A percentile compares a stretch with the other conserved stretches of the same genome.
phyloP scores from a whole-genome alignment of 2,329 filamentous ascomycete species.

The Fusarium camptoceras region DNA sequence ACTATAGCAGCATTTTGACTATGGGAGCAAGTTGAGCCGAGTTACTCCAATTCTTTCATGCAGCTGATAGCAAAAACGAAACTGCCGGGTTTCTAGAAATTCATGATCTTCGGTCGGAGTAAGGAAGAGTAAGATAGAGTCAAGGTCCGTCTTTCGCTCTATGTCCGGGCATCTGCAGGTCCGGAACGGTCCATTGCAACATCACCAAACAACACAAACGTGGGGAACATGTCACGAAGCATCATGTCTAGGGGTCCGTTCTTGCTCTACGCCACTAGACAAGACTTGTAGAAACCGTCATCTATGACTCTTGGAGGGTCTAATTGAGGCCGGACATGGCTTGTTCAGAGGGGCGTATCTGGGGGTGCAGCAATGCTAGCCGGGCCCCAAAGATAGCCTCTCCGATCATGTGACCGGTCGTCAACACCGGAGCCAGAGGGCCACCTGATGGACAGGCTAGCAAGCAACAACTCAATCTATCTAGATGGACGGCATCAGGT shows the following conservation, averaged over 20 bases:
- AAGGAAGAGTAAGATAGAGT: not conserved
- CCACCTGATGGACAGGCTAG: conserved; percentile 29
- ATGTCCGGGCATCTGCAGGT: conserved; percentile 26
- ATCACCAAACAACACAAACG: conserved; percentile 17
- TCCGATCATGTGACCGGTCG: conserved; percentile 37
- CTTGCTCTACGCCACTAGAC: conserved; percentile 8
- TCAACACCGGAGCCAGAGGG: conserved; percentile 17
- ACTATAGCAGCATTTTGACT: not conserved
- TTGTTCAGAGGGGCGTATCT: conserved; percentile 13
- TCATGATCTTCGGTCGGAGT: conserved; percentile 9
- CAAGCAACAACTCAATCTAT: conserved; percentile 38
- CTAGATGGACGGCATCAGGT: conserved; percentile 20
- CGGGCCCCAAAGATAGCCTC: conserved; percentile 33
- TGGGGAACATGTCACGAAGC: conserved; percentile 21
- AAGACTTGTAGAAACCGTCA: conserved; percentile 19
- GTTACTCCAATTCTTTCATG: not conserved
- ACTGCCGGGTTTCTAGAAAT: conserved; percentile 13
- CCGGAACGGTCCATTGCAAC: conserved; percentile 31
- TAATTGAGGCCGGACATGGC: conserved; percentile 36
- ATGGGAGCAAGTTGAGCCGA: conserved; percentile 21
- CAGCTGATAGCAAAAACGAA: conserved; percentile 4
- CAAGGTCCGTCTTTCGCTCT: not conserved
- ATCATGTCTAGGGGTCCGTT: conserved; percentile 2
- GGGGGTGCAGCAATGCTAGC: conserved; percentile 27
- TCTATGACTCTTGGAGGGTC: conserved; percentile 32